phyloP scores from a whole-genome alignment of 1,284 basidiomycete species.

The Fomitopsis schrenkii region DNA sequence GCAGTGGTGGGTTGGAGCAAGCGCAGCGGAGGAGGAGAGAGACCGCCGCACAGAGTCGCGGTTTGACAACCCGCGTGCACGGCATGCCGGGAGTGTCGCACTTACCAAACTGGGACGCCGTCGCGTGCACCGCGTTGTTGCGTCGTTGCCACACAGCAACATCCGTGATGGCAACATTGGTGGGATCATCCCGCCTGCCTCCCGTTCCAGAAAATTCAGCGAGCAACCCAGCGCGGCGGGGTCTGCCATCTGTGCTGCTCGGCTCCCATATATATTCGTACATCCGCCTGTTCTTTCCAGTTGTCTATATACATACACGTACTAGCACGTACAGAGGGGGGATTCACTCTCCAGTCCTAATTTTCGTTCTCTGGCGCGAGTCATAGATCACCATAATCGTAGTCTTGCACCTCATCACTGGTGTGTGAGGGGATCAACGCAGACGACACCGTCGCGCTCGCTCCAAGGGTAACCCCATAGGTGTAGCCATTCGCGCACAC shows the following conservation, averaged over 20 bases:
- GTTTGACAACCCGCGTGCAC: constrained; percentile 1
- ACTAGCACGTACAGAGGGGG: constrained; percentile 5
- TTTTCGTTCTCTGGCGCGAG: not conserved
- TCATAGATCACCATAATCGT: not conserved
- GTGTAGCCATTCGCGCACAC: constrained; percentile 86
- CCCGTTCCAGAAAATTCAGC: not conserved
- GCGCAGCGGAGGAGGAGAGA: not conserved
- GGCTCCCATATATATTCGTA: constrained; percentile 4
- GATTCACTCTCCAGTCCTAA: not conserved
- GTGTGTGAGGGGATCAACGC: constrained; percentile 82
- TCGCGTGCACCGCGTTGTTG: not conserved
- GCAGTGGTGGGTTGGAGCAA: not conserved
- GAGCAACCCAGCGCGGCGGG: not conserved
- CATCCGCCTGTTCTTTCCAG: constrained; percentile 5
- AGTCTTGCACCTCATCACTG: constrained; percentile 20
- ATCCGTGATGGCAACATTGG: not conserved
- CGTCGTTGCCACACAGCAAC: not conserved
- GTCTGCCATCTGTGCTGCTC: not conserved
- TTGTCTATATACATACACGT: constrained; percentile 7
- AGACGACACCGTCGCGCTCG: constrained; percentile 87
- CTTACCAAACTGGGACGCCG: not conserved
- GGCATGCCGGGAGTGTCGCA: not conserved
- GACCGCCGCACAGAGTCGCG: not conserved
- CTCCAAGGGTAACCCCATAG: constrained; percentile 96
- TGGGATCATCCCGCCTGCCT: not conserved